phyloP scores from a whole-genome alignment of 2,329 filamentous ascomycete genomes.

The Curvularia spicifera region DNA sequence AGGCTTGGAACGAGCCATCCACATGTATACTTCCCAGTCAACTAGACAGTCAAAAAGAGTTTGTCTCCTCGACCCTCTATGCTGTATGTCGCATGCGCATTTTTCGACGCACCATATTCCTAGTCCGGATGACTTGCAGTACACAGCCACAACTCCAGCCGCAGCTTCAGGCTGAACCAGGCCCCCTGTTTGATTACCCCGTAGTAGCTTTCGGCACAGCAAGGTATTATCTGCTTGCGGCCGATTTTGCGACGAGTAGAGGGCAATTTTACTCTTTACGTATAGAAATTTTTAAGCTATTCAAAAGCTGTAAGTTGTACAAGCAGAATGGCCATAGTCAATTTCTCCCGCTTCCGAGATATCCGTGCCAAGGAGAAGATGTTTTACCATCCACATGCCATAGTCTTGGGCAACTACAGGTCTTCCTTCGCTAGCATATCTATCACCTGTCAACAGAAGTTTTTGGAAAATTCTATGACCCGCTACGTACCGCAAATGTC shows the following conservation, averaged over 20 bases:
- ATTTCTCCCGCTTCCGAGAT: not conserved
- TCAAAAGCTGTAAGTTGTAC: not conserved
- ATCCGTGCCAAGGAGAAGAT: not conserved
- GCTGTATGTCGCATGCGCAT: not conserved
- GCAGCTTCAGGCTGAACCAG: constrained; percentile 21
- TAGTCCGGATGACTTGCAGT: constrained; percentile 9
- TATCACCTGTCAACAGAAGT: constrained; percentile 15
- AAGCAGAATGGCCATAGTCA: not conserved
- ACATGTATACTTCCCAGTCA: not conserved
- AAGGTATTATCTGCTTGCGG: constrained; percentile 16
- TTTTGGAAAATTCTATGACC: not conserved
- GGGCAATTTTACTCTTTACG: not conserved
- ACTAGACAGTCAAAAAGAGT: not conserved
- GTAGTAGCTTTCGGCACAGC: constrained; percentile 11
- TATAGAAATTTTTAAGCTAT: not conserved
- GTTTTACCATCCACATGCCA: not conserved
- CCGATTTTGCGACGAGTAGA: constrained; percentile 11
- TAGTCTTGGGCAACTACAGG: constrained; percentile 25
- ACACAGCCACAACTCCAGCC: constrained; percentile 42
- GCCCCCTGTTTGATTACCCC: constrained; percentile 18
- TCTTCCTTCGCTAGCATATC: constrained; percentile 51
- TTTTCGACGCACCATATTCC: constrained; percentile 2
- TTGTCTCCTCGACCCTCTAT: not conserved
- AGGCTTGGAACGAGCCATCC: not conserved
- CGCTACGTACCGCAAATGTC: constrained; percentile 65